phyloP scores from a whole-genome alignment of 2,329 filamentous ascomycete species.

The Botrytis squamosa region DNA sequence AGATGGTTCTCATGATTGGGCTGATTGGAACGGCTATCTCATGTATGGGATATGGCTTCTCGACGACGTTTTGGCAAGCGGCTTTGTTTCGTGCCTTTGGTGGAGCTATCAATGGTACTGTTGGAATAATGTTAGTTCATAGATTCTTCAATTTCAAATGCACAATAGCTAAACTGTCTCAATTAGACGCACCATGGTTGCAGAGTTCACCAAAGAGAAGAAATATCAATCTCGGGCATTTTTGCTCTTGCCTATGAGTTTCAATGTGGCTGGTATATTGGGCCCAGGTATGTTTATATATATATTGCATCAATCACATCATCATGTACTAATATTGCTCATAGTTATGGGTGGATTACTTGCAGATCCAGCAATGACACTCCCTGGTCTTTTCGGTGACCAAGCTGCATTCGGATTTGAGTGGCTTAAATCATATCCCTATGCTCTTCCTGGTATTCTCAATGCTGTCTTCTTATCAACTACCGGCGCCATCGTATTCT shows the following conservation, averaged over 20 bases:
- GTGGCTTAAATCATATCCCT: constrained; percentile 44
- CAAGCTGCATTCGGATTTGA: constrained; percentile 40
- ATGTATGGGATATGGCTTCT: constrained; percentile 66
- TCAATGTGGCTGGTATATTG: constrained; percentile 55
- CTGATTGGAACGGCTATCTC: constrained; percentile 63
- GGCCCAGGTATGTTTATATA: constrained; percentile 53
- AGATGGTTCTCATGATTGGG: constrained; percentile 76
- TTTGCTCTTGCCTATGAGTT: constrained; percentile 57
- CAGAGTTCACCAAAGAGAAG: constrained; percentile 67
- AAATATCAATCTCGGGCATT: constrained; percentile 51
- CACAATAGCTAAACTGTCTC: neutral
- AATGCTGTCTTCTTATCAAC: constrained; percentile 39
- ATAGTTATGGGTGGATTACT: constrained; percentile 43
- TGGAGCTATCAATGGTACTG: constrained; percentile 72
- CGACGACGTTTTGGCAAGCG: constrained; percentile 67
- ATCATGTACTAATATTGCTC: constrained; percentile 17
- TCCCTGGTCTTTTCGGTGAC: constrained; percentile 37
- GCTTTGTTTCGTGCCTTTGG: constrained; percentile 71
- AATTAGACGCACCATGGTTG: constrained; percentile 65
- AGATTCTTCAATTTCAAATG: neutral
- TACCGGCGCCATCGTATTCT: constrained; percentile 37
- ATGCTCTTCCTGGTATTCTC: constrained; percentile 44
- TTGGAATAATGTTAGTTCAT: constrained; percentile 66
- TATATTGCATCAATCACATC: neutral
- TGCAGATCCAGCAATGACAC: constrained; percentile 43